phyloP scores from a whole-genome alignment of 108 stramenopile genomes.

The Fragilariopsis cylindrus region DNA sequence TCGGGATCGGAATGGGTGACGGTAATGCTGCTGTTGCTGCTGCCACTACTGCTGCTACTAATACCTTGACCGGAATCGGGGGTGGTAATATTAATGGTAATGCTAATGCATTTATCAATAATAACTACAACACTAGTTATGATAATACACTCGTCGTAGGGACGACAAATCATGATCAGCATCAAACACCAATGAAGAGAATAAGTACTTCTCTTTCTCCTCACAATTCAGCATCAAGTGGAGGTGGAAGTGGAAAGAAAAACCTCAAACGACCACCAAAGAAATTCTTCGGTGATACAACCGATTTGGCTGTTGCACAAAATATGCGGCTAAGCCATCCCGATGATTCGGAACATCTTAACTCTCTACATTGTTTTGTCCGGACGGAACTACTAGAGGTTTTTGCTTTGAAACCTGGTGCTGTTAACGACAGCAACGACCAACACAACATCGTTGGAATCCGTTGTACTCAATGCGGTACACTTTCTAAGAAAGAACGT shows the following conservation, averaged over 20 bases:
- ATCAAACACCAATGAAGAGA: too few relatives aligned
- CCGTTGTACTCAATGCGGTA: constrained; percentile 35
- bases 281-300: constrained; percentile 2
- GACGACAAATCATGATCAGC: too few relatives aligned
- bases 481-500: constrained; percentile 15
- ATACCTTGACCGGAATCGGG: too few relatives aligned
- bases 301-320: not conserved
- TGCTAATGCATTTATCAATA: too few relatives aligned
- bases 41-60: too few relatives aligned
- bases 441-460: constrained; percentile 29
- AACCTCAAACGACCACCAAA: not conserved
- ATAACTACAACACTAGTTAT: too few relatives aligned
- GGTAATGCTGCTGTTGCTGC: too few relatives aligned
- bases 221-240: too few relatives aligned
- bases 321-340: constrained; percentile 32
- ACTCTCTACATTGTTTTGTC: constrained; percentile 51
- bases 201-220: too few relatives aligned
- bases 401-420: constrained; percentile 13
- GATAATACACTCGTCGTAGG: too few relatives aligned
- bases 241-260: not conserved
- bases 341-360: constrained; percentile 35
- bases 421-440: not conserved
- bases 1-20: too few relatives aligned
- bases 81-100: too few relatives aligned
- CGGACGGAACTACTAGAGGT: constrained; percentile 45